phyloP scores from a whole-genome alignment of 2,329 filamentous ascomycete genomes.

The Pseudogymnoascus pannorum region DNA sequence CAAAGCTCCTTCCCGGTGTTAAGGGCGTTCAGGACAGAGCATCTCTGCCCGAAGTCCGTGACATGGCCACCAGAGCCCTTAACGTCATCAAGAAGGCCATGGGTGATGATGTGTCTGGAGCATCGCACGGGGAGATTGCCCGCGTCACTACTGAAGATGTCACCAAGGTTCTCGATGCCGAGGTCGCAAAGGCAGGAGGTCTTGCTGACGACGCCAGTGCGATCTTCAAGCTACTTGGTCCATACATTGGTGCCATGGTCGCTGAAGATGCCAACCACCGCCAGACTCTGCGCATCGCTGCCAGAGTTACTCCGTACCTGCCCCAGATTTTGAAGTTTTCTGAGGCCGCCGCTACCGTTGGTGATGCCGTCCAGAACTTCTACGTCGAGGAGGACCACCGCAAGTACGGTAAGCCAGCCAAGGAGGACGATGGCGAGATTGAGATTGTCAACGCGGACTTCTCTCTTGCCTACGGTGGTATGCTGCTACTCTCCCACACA shows the following conservation, averaged over 20 bases:
- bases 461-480: slow-evolving; percentile 94
- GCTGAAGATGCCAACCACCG: slow-evolving; percentile 82
- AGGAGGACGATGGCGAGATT: slow-evolving; percentile 84
- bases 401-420: slow-evolving; percentile 75
- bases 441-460: slow-evolving; percentile 98
- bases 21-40: slow-evolving; percentile 81
- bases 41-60: slow-evolving; percentile 88
- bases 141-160: slow-evolving; percentile 68
- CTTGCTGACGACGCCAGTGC: slow-evolving; percentile 51
- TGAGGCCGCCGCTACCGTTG: slow-evolving; percentile 55
- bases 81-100: slow-evolving; percentile 91
- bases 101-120: slow-evolving; percentile 58
- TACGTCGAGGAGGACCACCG: slow-evolving; percentile 80
- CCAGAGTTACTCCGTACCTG: slow-evolving; percentile 67
- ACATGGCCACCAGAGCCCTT: slow-evolving; percentile 75
- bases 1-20: slow-evolving; percentile 89
- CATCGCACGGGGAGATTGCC: slow-evolving; percentile 45
- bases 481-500: slow-evolving; percentile 92
- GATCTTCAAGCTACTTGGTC: slow-evolving; percentile 58
- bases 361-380: slow-evolving; percentile 65
- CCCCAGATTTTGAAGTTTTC: slow-evolving; percentile 58
- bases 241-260: slow-evolving; percentile 77
- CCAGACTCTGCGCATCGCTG: slow-evolving; percentile 63
- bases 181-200: slow-evolving; percentile 64
- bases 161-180: slow-evolving; percentile 62